A percentile compares a stretch with the other conserved stretches of the same genome.
phyloP scores from a whole-genome alignment of 192 early-diverging fungal genomes.

The Rhizoclosmatium globosum region DNA sequence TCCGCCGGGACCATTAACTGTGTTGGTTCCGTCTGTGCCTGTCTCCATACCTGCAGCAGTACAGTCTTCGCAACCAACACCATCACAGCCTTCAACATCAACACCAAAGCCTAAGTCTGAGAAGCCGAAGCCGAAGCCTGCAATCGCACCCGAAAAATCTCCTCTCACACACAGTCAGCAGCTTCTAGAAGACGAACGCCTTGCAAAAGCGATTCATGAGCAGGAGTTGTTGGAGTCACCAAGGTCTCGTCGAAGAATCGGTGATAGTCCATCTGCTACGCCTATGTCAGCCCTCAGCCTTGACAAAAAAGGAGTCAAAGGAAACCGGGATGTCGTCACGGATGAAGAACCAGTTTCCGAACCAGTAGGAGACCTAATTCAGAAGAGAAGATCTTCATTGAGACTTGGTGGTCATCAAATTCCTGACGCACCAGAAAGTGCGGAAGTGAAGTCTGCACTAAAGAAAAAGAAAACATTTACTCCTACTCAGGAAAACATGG shows the following conservation, averaged over 20 bases:
- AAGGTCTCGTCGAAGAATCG: neutral
- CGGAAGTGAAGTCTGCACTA: neutral
- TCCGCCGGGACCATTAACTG: neutral
- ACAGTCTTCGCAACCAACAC: neutral
- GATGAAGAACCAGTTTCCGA: neutral
- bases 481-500: too few relatives aligned
- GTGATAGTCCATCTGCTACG: neutral
- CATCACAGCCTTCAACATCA: too few relatives aligned
- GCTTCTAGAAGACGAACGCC: slow-evolving; percentile 28
- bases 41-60: neutral
- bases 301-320: neutral
- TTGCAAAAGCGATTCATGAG: slow-evolving; percentile 32
- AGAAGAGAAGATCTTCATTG: neutral
- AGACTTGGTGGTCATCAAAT: neutral
- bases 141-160: neutral
- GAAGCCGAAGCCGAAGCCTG: neutral
- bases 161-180: too few relatives aligned
- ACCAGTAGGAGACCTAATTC: neutral
- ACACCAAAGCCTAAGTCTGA: too few relatives aligned
- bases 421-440: neutral
- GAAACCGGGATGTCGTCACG: neutral
- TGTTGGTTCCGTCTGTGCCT: neutral
- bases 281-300: neutral
- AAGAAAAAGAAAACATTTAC: too few relatives aligned
- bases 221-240: slow-evolving; percentile 10